phyloP scores from a whole-genome alignment of 2,329 filamentous ascomycete species.

The Colletotrichum gigasporum region DNA sequence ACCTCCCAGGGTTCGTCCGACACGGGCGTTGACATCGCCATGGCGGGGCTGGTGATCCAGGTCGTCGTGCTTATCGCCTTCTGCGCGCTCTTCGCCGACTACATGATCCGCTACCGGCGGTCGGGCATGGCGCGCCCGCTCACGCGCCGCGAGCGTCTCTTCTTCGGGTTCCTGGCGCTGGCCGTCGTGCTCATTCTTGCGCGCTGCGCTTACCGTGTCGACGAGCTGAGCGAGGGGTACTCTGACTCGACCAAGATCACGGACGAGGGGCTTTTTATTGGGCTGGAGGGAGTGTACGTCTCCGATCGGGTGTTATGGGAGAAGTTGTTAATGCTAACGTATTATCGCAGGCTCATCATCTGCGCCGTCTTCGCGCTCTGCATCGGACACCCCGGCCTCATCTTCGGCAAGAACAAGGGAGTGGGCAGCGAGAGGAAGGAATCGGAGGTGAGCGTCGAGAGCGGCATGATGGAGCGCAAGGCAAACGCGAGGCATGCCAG shows the following conservation, averaged over 20 bases:
- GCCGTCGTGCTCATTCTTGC: constrained; percentile 69
- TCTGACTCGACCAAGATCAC: constrained; percentile 58
- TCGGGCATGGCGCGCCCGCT: constrained; percentile 27
- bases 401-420: constrained; percentile 36
- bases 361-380: constrained; percentile 47
- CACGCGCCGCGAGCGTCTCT: constrained; percentile 46
- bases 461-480: constrained; percentile 11
- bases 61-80: constrained; percentile 65
- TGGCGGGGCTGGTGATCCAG: constrained; percentile 66
- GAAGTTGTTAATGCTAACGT: background rate
- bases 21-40: constrained; percentile 49
- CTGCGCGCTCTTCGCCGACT: constrained; percentile 56
- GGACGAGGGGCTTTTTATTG: constrained; percentile 61
- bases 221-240: constrained; percentile 72
- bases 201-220: constrained; percentile 70
- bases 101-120: constrained; percentile 51
- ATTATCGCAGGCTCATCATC: constrained; percentile 43
- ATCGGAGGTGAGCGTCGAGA: constrained; percentile 15
- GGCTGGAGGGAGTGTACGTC: constrained; percentile 58
- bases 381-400: constrained; percentile 53
- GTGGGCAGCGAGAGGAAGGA: constrained; percentile 3
- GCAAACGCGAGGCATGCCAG: background rate
- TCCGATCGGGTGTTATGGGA: background rate
- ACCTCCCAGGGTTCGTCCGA: constrained; percentile 54
- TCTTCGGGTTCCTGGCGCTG: constrained; percentile 59